Base-by-base conservation (phyloP, 106 monocot species). In the Dendrobium chrysotoxum region DNA sequence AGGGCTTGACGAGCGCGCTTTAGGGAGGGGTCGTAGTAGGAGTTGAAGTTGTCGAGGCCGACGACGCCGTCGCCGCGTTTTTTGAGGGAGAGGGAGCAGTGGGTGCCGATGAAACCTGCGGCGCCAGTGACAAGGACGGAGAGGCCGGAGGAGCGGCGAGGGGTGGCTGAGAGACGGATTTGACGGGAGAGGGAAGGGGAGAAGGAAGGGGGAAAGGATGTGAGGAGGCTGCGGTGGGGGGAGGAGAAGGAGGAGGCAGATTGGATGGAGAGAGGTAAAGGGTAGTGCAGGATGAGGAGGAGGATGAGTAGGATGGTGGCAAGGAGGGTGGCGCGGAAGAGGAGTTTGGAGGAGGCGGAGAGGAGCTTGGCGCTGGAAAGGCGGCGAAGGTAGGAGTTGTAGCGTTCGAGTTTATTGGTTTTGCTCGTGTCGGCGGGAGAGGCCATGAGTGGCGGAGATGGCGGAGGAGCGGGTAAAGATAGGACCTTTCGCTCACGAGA, bases 101-200 rank as follows among this genome's bases (percentile, higher is more conserved):
- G 88, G 5, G 81, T 54, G 1, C 87, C 87, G 50, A 87, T 79
- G 78, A 87, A 87, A 1, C 87, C 83, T 5, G 78, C 84, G 38
- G 84, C 84, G 74, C 87, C 87, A 1, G 87, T 87, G 74, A 87
- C 83, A 26, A 87, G 87, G 11, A 87, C 87, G 31, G 79, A 77
- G 38, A 85, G 65, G 31, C 80, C 54, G 57, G 28, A 11, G 46
- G 79, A 8, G 30, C 71, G 30, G 50, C 78, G 81, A 74, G 80
- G 12, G 67, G 75, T 41, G 64, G 88, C 85, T 2, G 88, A 85
- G 21, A 23, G 7, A 15, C 85, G 83, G 46, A 88, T 82, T 66
- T 70, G 76, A 67, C 78, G 85, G 38, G 58, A 81, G 53, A 25
- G 75, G 75, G 61, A 28, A 42, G 23, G 42, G 10, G 1, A 81